These are phyloP conservation scores for Wickerhamomyces rabaulensis DNA, from an alignment of 805 yeast genomes.

Conservation along the genomic window DNA sequence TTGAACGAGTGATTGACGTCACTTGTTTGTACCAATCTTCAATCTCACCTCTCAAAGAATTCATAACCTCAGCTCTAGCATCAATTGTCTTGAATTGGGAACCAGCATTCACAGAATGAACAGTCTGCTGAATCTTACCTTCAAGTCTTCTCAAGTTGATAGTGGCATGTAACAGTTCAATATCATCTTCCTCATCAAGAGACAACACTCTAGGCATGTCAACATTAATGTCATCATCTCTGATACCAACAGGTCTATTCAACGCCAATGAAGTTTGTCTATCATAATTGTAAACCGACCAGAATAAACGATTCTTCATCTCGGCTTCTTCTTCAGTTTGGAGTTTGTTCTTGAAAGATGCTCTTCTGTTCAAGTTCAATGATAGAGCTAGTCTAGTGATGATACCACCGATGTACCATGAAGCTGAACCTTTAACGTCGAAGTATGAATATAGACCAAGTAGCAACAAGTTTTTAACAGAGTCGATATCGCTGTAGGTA, in stretches of 20 bases:
- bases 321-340: slow-evolving; percentile 20
- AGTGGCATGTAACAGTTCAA: slow-evolving; percentile 36
- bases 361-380: slow-evolving; percentile 40
- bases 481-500: slow-evolving; percentile 33
- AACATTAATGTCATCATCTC: slow-evolving; percentile 45
- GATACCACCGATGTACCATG: slow-evolving; percentile 50
- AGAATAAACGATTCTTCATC: slow-evolving; percentile 36
- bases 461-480: slow-evolving; percentile 37
- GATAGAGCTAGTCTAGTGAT: slow-evolving; percentile 39
- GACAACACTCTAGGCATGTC: slow-evolving; percentile 35
- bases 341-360: slow-evolving; percentile 5
- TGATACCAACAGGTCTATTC: slow-evolving; percentile 44
- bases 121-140: slow-evolving; percentile 38
- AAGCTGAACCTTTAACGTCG: slow-evolving; percentile 42
- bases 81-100: slow-evolving; percentile 12
- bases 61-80: slow-evolving; percentile 3
- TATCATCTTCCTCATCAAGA: slow-evolving; percentile 36
- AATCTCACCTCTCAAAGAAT: slow-evolving; percentile 18
- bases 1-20: slow-evolving; percentile 13
- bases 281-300: slow-evolving; percentile 39
- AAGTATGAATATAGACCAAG: slow-evolving; percentile 47
- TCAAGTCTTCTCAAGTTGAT: slow-evolving; percentile 41
- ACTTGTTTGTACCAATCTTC: slow-evolving; percentile 31
- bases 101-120: slow-evolving; percentile 40
- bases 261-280: slow-evolving; percentile 42